Base-by-base conservation (phyloP, 2,329 filamentous ascomycete genomes). In the Westerdykella ornata region DNA sequence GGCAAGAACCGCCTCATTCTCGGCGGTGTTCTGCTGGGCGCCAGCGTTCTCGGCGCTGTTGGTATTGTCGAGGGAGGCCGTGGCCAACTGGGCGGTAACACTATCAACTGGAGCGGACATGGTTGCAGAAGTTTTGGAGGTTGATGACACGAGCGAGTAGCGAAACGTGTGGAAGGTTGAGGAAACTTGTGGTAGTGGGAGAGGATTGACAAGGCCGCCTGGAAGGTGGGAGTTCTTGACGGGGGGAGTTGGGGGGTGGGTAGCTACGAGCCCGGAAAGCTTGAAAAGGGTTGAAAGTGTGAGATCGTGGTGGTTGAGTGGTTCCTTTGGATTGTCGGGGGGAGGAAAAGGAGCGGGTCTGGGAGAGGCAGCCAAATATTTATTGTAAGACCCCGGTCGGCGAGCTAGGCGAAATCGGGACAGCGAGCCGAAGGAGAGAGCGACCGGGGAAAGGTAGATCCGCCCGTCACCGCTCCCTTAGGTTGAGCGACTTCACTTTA, bases 1-100 rank as follows among this genome's bases (percentile, higher is more conserved):
- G 74, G 88, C 88, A 71, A 92, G 84, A 68, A 92, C 88, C 71
- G 89, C 88, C 72, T 95, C 88, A 68, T 87, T 84, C 73, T 85
- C 79, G 63, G 83, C 77, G 72, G 85, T 78, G 71, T 81, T 80
- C 75, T 85, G 83, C 59, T 70, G 68, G 60, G 68, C 68, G 63
- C 67, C 69, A 54, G 68, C 66, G 55, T 66, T 68, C 57, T 75
- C 76, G 66, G 72, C 65, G 54, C 71, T 68, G n/a, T n/a, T n/a
- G 57, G 68, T 65, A 66, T 82, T 76, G 67, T 75, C 73, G 69
- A 84, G 69, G 67, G 74, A 74, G 70, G 77, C 76, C 69, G 76
- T 77, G 70, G 80, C 78, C 77, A 84, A 71, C 68, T 73, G 70
- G 76, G 75, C 75, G 75, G 84, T 82, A 77, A 84, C 79, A 78